Base-by-base conservation (phyloP, 2,329 filamentous ascomycete species). In the Neofusicoccum ribis region DNA sequence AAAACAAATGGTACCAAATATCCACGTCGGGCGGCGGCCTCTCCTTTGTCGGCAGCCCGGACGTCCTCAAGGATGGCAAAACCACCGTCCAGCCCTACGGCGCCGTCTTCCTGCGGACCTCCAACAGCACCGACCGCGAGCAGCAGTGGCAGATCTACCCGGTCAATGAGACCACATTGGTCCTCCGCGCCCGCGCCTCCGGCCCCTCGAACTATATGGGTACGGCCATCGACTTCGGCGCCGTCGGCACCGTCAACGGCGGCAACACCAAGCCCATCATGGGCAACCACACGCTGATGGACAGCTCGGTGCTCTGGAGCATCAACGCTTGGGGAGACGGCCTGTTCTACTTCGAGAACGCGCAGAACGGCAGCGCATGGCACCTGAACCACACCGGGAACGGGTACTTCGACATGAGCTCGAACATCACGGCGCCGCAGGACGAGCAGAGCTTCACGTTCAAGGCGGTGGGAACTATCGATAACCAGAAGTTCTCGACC, bases 71-170 rank as follows among this genome's bases (percentile, higher is more conserved):
- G 14, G 50, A 66, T 39, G 43, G 44, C 47, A 59, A 37, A 1
- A 56, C 47, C 15, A 44, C 54, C 1, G 39, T 59, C 11, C 54
- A 59, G 23, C 39, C 54, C 15, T 63, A 43, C 14, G 62, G 61
- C 11, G 27, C 62, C 34, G 62, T 54, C 27, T 65, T 52, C 47
- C 23, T 61, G 23, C n/a, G 47, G 14, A 34, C 12, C 11, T 52
- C 62, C 36, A 67, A 67, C 52, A 47, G 39, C 3, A 54, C 52
- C 9, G 44, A 59, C 27, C 20, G 23, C 7, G 36, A 43, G 27
- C 62, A 67, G 56, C 61, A 65, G 36, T 67, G 65, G 65, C 65
- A 67, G 20, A 58, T 67, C 39, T 65, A 52, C 54, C 15, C 56
- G 23, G 17, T 37, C 39, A 65, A 52, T 43, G 23, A 49, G 3